A percentile compares a stretch with the other conserved stretches of the same genome.
These are phyloP conservation scores for Exsudoporus floridanus DNA, from an alignment of 1,284 basidiomycete species.

Conservation along the genomic window DNA sequence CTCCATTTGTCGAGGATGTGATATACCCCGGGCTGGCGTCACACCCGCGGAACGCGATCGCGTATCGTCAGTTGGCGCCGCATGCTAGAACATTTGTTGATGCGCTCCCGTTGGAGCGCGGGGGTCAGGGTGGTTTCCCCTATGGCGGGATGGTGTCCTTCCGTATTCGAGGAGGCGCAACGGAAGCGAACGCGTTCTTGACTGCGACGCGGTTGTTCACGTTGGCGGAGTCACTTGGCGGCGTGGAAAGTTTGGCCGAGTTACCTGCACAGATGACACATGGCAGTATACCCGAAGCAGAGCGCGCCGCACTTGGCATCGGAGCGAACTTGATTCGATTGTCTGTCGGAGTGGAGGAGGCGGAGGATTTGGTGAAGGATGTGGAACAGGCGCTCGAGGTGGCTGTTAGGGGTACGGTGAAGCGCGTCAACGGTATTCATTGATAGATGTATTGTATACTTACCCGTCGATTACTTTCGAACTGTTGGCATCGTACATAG, in stretches of 20 bases:
- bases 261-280: constrained; percentile 87
- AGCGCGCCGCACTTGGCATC: constrained; percentile 75
- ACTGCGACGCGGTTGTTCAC: constrained; percentile 71
- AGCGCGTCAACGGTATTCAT: neutral
- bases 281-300: constrained; percentile 69
- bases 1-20: constrained; percentile 69
- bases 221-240: constrained; percentile 88
- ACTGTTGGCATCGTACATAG: neutral
- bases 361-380: constrained; percentile 75
- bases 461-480: neutral
- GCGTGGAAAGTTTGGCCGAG: constrained; percentile 89
- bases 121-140: constrained; percentile 61
- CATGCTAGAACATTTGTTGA: constrained; percentile 72
- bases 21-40: constrained; percentile 82
- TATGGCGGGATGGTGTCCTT: constrained; percentile 87
- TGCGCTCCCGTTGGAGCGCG: constrained; percentile 36
- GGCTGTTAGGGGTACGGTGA: constrained; percentile 34
- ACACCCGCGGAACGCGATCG: constrained; percentile 60
- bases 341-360: constrained; percentile 89
- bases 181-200: constrained; percentile 70
- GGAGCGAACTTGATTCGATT: constrained; percentile 79
- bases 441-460: neutral
- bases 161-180: constrained; percentile 57
- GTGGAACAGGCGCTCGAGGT: constrained; percentile 67
- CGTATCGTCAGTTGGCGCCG: constrained; percentile 62